These are phyloP conservation scores for Diaporthe humulicola DNA, from an alignment of 2,329 filamentous ascomycete species.

Conservation along the genomic window DNA sequence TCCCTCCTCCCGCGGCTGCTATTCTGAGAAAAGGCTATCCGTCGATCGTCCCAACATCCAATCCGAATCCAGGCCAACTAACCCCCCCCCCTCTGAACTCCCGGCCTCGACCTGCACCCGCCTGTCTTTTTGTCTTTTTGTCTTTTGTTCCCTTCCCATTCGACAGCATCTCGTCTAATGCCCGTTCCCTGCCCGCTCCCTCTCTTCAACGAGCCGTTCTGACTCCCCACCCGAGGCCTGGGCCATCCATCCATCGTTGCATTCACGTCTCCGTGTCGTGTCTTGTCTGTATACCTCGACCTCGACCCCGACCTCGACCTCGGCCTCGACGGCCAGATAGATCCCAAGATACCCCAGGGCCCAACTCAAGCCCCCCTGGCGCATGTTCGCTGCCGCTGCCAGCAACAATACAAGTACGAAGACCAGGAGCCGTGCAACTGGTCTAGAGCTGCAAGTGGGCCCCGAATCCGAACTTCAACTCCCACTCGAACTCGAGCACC, in stretches of 20 bases:
- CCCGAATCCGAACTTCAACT: neutral
- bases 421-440: neutral
- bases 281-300: constrained; percentile 2
- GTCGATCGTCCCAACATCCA: constrained; percentile 28
- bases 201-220: neutral
- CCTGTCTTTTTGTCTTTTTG: neutral
- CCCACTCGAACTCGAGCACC: no score
- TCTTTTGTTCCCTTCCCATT: neutral
- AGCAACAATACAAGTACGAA: neutral
- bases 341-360: neutral
- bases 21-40: constrained; percentile 29
- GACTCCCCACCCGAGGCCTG: constrained; percentile 3
- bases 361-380: neutral
- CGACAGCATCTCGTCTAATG: constrained; percentile 22
- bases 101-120: constrained; percentile 5
- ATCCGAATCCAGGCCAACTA: constrained; percentile 12
- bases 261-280: constrained; percentile 7
- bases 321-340: neutral
- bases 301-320: constrained; percentile 8
- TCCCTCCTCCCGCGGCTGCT: constrained; percentile 4
- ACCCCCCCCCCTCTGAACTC: neutral
- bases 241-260: constrained; percentile 6
- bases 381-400: neutral
- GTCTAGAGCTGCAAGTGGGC: neutral
- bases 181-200: neutral